phyloP scores from a whole-genome alignment of 2,329 filamentous ascomycete genomes.

The Fusarium protoensiforme region DNA sequence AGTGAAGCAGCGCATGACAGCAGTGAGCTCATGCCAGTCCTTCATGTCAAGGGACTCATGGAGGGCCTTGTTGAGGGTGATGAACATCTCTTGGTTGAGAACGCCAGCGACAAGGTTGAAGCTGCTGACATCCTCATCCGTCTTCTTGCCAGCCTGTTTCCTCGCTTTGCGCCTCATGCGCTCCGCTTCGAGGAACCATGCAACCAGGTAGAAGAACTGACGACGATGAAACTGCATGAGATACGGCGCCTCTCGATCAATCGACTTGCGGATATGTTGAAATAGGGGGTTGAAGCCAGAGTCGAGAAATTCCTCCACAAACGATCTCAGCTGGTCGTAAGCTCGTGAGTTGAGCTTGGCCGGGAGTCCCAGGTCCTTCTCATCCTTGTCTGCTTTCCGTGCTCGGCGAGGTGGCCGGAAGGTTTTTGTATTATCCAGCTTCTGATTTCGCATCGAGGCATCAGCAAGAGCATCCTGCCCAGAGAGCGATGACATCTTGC shows the following conservation, averaged over 20 bases:
- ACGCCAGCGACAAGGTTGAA: conserved; percentile 91
- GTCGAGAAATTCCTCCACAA: conserved; percentile 94
- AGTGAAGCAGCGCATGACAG: conserved; percentile 93
- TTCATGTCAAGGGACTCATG: conserved; percentile 83
- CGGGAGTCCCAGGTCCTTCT: conserved; percentile 80
- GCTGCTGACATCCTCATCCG: conserved; percentile 70
- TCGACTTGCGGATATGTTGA: conserved; percentile 83
- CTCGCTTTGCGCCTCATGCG: conserved; percentile 74
- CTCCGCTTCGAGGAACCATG: conserved; percentile 93
- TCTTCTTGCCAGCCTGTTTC: conserved; percentile 60
- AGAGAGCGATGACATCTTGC: conserved; percentile 85
- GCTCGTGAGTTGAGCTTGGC: conserved; percentile 77
- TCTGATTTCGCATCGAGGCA: conserved; percentile 77
- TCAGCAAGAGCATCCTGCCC: conserved; percentile 87
- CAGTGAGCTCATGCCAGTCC: conserved; percentile 86
- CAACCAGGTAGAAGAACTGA: conserved; percentile 92
- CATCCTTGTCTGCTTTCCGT: conserved; percentile 70
- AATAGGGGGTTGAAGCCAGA: conserved; percentile 95
- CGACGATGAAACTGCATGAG: conserved; percentile 79
- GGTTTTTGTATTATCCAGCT: conserved; percentile 91
- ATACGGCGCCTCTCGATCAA: conserved; percentile 89
- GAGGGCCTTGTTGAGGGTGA: conserved; percentile 86
- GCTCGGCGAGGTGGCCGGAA: conserved; percentile 82
- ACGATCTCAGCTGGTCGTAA: conserved; percentile 79
- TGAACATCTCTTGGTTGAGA: conserved; percentile 94